Evolutionary conservation across 2,329 filamentous ascomycete species (phyloP), one percentile per base, ranked within the genome.

Genomic region (Aspergillus cejpii): DNA sequence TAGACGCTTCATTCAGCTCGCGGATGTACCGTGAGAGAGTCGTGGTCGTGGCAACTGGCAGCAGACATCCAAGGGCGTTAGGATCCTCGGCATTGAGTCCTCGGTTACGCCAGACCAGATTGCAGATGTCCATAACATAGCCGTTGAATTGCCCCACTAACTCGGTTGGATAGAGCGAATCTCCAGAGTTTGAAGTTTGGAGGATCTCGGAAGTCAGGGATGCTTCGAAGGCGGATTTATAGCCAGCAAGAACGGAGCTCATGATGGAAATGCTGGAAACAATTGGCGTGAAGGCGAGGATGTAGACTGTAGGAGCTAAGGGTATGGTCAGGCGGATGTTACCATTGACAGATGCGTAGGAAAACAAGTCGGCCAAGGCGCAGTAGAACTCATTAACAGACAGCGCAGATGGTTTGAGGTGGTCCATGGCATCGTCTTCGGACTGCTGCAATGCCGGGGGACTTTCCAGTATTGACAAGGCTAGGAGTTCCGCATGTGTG

Each of bases 41-140:
- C 5, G 58, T 55, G 10, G 77, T 68, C 1, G 81, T 69, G 0
- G 67, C n/a, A 2, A 58, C 50, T 1, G 72, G 66, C 40, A 79
- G 67, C 6, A 77, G 63, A 52, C 79, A 77, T 3, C 76, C 79
- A 12, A 74, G 56, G 2, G 77, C 72, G 55, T 81, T 80, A n/a
- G 75, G 68, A 52, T 91, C 85, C 1, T 72, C 70, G 10, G 70
- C 69, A 46, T 79, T 79, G 47, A 94, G 83, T 1, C 84, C 87
- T 10, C 83, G 79, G 17, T 79, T 78, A 6, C 87, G 79, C 87
- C 87, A 94, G 37, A 92, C 64, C 40, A 85, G 80, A 61, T 94
- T 94, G 71, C 87, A 90, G 24, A 89, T 77, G 60, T 94, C 88
- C 80, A 92, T 90, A 24, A 94, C 76, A 61, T 85, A 89, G 17